Base-by-base conservation (phyloP, 305 asterid species). In the Solanum hybrid region DNA sequence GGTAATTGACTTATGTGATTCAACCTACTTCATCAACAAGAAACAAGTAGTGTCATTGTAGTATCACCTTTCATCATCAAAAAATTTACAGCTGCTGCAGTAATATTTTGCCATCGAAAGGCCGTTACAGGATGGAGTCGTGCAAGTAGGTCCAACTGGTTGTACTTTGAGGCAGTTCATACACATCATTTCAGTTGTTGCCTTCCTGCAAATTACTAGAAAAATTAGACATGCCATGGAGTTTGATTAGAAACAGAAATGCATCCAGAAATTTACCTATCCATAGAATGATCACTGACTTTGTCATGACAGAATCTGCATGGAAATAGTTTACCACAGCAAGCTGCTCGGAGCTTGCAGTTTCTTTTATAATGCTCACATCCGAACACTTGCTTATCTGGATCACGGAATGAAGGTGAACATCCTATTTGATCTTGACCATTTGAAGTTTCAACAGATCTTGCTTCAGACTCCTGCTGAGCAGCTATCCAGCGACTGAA, bases 301-400 rank as follows among this genome's bases (percentile, higher is more conserved):
- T 96, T 97, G 89, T 97, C 99, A 86, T 97, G 99, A 93, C 99
- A 97, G 92, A 96, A 97, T 93, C 99, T 94, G 95, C 99, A 96
- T 3, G 98, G 92, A 89, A 96, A 93, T 89, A 97, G 87, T 91
- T 97, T 96, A 85, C 97, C 98, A 87, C 99, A 97, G 89, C 99
- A 97, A 90, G 98, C 96, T 93, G 99, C 99, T 88, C 98, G 97
- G 80, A 97, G 94, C 92, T 97, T 97, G 93, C 99, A 97, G 95
- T 97, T 97, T 91, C 99, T 94, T 92, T 96, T 97, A 93, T 97
- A 97, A 94, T 97, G 99, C 91, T 96, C 97, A 91, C 99, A 97
- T 85, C 99, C 99, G 22, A 94, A 97, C 40, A 93, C 90, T 88
- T 90, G 91, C 91, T 94, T 97, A 91, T 95, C 99, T 84, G 96